These are phyloP conservation scores for Wickerhamiella galacta DNA, from an alignment of 805 yeast species.

Conservation along the genomic window DNA sequence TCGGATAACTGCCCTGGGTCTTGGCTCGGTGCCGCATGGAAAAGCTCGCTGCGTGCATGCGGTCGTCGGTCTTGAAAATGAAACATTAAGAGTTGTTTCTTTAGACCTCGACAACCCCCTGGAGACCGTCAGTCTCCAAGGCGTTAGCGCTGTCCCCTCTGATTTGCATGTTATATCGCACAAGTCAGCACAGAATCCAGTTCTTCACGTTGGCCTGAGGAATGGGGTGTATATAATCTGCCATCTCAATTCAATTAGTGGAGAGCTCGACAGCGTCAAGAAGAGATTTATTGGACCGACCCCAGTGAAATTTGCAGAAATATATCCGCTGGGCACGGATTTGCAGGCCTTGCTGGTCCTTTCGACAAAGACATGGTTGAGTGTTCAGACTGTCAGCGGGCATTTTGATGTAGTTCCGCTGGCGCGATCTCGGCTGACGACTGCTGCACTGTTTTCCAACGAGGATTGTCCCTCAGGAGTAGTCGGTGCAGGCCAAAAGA, in stretches of 20 bases:
- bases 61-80: constrained; percentile 58
- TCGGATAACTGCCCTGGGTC: constrained; percentile 16
- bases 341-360: constrained; percentile 27
- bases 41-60: constrained; percentile 36
- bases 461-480: too few species aligned
- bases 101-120: constrained; percentile 42
- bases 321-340: constrained; percentile 15
- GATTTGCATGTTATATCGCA: too few species aligned
- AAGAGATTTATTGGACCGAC: constrained; percentile 59
- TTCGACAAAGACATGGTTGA: constrained; percentile 40
- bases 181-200: constrained; percentile 16
- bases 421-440: constrained; percentile 23
- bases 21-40: constrained; percentile 34
- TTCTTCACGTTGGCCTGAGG: constrained; percentile 63
- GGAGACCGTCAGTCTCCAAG: constrained; percentile 47
- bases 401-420: constrained; percentile 19
- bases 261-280: constrained; percentile 45
- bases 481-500: too few species aligned
- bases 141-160: constrained; percentile 38
- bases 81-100: constrained; percentile 51
- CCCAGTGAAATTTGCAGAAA: constrained; percentile 34
- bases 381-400: background rate
- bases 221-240: constrained; percentile 68
- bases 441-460: constrained; percentile 1
- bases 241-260: constrained; percentile 38